Base-by-base conservation (phyloP, 2,329 filamentous ascomycete species). In the Eutypella sp. region DNA sequence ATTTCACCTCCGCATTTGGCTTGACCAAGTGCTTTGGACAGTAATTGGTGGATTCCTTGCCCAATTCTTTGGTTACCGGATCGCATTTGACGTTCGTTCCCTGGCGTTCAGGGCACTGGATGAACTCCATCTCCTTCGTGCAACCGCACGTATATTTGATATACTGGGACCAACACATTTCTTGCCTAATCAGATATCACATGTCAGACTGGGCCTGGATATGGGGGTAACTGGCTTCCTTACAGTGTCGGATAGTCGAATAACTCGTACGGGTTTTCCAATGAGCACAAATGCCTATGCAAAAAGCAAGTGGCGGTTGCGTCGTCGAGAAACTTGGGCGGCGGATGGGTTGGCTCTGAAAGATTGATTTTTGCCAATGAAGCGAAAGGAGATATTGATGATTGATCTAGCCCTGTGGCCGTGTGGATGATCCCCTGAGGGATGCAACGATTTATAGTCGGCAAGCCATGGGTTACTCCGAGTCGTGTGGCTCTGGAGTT, bases 141-240 rank as follows among this genome's bases (percentile, higher is more conserved):
- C 44, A 46, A 16, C 41, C 37, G 44, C 47, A 49, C 11, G 47
- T 44, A 20, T 46, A 49, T 22, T 54, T 49, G 48, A 45, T 44
- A 16, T n/a, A 29, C 25, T 29, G 7, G 25, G 25, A 29, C 8
- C 13, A 7, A 25, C 41, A 44, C 41, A 44, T 44, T 22, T 38
- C n/a, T 24, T 13, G n/a, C 5, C 33, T 42, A 22, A 27, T n/a
- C n/a, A 9, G 19, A 37, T 37, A 44, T 27, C 20, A 27, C 31
- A 16, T 13, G 37, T 27, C 27, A 44, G 41, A n/a, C 33, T 8
- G 7, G 25, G 16, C 20, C 22, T 41, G 9, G 27, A 23, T 13
- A 13, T 13, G 10, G 11, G 18, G 40, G 40, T 23, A 25, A n/a
- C 8, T 27, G 40, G 5, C 40, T 29, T 27, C 7, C 40, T 41